Base-by-base conservation (phyloP, 352 stramenopile genomes). In the Pythium insidiosum region DNA sequence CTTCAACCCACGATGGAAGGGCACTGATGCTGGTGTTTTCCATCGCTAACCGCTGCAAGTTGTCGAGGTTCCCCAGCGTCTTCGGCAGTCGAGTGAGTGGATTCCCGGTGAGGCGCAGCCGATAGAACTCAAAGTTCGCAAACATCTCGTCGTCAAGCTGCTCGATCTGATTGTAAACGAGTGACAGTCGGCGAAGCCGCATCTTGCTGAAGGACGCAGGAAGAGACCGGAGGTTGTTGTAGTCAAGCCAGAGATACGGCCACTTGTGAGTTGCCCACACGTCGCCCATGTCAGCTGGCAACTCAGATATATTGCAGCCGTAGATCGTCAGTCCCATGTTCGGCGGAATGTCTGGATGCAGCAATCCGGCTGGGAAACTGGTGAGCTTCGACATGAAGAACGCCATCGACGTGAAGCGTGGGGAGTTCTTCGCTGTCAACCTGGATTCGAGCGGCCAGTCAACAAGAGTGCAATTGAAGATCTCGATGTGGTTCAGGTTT, bases 231-330 rank as follows among this genome's bases (percentile, higher is more conserved):
- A 50, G 33, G 3, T 30, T 30, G 2, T 42, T 33, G 20, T 50
- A 33, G 9, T 50, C 31, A 16, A 50, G 30, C 10, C 35, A 35
- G 31, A 50, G 31, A n/a, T 50, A 35, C 4, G 22, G 20, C 43
- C 43, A 50, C 22, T 2, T 31, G 43, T 36, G 42, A 2, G n/a
- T 21, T 4, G 29, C 42, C 42, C 42, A 48, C 5, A 48, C 30
- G 19, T 10, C 20, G 12, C 42, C 28, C 21, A 48, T 48, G n/a
- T 39, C 29, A 2, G 29, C 29, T 5, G 42, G 42, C 6, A 48
- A 30, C 22, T 18, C 30, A 16, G 18, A 33, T 15, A 48, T 21
- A 40, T 48, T 39, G 42, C 42, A 40, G 21, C 30, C 20, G 42
- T 48, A 25, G 13, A 48, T n/a, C 16, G 39, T 15, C 29, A 48